Evolutionary conservation across 805 yeast genomes (phyloP), one percentile per base, ranked within the genome.

Genomic region (Pichia eremophila): DNA sequence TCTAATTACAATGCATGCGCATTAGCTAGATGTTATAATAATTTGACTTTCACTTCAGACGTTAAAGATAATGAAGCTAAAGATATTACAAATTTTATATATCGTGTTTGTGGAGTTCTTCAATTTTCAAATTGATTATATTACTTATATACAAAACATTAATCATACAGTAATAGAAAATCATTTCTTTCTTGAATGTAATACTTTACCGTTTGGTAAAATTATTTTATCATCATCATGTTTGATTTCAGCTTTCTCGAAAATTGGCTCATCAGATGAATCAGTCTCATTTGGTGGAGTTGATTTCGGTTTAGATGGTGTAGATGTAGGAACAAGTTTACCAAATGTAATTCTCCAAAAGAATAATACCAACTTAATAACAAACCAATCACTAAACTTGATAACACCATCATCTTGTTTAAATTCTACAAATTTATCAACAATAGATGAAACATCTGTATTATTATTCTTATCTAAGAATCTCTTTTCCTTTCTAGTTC

Each of bases 401-500:
- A 52, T 34, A 6, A n/a, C 9, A 4, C 50, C 34, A n/a, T 50
- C 49, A 35, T 47, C 46, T 17, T 44, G 46, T 39, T 43, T 46
- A 36, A 52, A 40, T 38, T 37, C 38, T 8, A 42, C 46, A 39
- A 51, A 46, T 11, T 46, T 43, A 2, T 42, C 44, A n/a, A 43
- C 19, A 17, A 46, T 22, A 27, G 19, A 18, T 10, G 25, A 41
- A 11, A 3, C 28, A 10, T 43, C 32, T 4, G 38, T 11, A 15
- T 39, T 40, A 22, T 39, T 40, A 12, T 43, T 43, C n/a, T 42
- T 41, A 11, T 44, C 39, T 10, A 44, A 11, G 3, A 29, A 41
- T 42, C 55, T 47, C 40, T 53, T 50, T 29, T 52, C 55, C 39
- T 43, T 52, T 36, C 55, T 48, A 29, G 43, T 46, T 22, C 38